Evolutionary conservation across 1,139 yeast genomes (phyloP).

Genomic region (Maudiozyma humilis): DNA sequence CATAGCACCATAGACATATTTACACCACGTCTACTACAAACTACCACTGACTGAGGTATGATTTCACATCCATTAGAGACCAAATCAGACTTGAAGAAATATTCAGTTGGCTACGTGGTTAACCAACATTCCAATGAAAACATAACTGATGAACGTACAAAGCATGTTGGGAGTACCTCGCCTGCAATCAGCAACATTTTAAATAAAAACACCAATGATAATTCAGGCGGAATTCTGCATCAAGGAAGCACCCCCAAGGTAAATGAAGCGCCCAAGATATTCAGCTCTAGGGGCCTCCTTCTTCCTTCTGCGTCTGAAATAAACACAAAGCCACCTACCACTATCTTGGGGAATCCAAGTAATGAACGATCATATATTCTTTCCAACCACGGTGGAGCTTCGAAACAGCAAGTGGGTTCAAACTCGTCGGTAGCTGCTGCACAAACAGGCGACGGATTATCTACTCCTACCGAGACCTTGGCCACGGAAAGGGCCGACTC

Average conservation of each 20-base stretch:
- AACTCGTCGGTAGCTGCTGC: too few relatives aligned
- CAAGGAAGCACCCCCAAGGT: not conserved
- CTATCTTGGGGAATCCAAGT: slow-evolving; percentile 2
- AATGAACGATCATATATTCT: slow-evolving; percentile 2
- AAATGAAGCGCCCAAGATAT: not conserved
- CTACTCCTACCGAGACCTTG: not conserved
- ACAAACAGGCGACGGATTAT: not conserved
- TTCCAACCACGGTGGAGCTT: not conserved
- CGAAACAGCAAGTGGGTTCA: not conserved
- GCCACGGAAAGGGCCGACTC: not conserved
- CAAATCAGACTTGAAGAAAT: not conserved
- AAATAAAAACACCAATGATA: not conserved
- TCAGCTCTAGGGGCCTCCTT: not conserved
- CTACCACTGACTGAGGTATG: not conserved
- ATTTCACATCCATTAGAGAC: not conserved
- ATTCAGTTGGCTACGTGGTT: slow-evolving; percentile 2
- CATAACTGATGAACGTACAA: not conserved
- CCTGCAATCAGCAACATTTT: not conserved
- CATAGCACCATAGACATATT: too few relatives aligned
- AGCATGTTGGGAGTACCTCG: not conserved
- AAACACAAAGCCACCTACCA: not conserved
- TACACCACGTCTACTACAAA: too few relatives aligned
- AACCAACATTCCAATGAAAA: not conserved
- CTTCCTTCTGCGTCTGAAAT: not conserved
- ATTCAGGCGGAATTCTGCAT: not conserved